phyloP scores from a whole-genome alignment of 176 grass and related monocot genomes.

The Cenchrus fungigraminus region DNA sequence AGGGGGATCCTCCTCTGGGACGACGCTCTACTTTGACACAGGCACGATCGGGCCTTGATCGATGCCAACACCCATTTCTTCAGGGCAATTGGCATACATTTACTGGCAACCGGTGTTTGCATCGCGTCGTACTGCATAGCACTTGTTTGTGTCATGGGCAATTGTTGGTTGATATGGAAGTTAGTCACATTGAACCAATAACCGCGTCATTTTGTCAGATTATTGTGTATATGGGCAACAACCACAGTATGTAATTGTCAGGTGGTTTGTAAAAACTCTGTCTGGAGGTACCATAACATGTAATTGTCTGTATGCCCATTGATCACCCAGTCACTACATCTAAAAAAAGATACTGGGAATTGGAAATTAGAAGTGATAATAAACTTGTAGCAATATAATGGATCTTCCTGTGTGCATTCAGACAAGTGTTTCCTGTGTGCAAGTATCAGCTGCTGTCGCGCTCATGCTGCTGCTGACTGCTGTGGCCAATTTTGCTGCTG shows the following conservation, averaged over 20 bases:
- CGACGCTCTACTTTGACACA: constrained; percentile 81
- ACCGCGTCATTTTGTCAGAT: constrained; percentile 24
- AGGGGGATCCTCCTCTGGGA: constrained; percentile 63
- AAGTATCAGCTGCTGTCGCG: not conserved
- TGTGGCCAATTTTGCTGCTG: constrained; percentile 35
- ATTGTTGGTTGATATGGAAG: constrained; percentile 28
- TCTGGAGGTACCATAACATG: constrained; percentile 31
- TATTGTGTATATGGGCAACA: constrained; percentile 49
- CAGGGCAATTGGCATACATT: not conserved
- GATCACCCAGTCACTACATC: not conserved
- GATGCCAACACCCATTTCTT: not conserved
- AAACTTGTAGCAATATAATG: not conserved
- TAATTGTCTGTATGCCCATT: constrained; percentile 16
- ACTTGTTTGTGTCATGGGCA: not conserved
- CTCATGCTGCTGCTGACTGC: not conserved
- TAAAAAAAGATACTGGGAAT: not conserved
- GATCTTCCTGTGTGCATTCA: not conserved
- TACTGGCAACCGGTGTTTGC: not conserved
- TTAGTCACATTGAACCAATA: constrained; percentile 11
- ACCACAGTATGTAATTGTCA: constrained; percentile 24
- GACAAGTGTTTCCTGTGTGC: not conserved
- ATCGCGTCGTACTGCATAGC: not conserved
- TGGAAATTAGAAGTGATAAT: not conserved
- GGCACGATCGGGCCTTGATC: constrained; percentile 69
- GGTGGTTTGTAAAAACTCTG: constrained; percentile 31